phyloP scores from a whole-genome alignment of 345 rosid species.

The Gynandropsis gynandra region DNA sequence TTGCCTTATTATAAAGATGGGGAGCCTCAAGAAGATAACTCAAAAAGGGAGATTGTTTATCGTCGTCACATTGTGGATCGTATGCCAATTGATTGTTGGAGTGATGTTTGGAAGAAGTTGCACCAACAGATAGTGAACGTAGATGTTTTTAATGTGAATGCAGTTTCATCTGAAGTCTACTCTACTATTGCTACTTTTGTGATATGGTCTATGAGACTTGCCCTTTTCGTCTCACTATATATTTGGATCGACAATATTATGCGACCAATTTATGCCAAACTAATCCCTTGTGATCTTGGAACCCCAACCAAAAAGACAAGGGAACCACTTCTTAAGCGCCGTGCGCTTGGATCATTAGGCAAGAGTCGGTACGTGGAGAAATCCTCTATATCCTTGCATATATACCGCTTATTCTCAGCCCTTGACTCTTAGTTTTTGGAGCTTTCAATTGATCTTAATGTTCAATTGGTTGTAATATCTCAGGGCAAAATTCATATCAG shows the following conservation, averaged over 20 bases:
- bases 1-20: conserved; percentile 77
- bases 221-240: conserved; percentile 62
- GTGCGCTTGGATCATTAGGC: conserved; percentile 87
- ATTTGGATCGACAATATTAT: conserved; percentile 68
- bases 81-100: conserved; percentile 97
- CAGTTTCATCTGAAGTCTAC: conserved; percentile 75
- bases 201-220: conserved; percentile 88
- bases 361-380: conserved; percentile 66
- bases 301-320: conserved; percentile 42
- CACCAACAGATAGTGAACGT: conserved; percentile 84
- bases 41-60: conserved; percentile 54
- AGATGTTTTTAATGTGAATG: conserved; percentile 69
- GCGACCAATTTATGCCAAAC: conserved; percentile 85
- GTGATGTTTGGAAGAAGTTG: conserved; percentile 87
- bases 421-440: no score
- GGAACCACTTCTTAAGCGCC: conserved; percentile 61
- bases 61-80: conserved; percentile 81
- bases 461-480: background rate
- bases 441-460: background rate
- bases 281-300: conserved; percentile 91
- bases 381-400: background rate
- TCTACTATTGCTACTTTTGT: conserved; percentile 80
- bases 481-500: conserved; percentile 93
- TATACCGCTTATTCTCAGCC: no score
- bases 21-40: conserved; percentile 31